Conservation (phyloP, 208 protist genomes). For the Acanthamoeba sp. region DNA sequence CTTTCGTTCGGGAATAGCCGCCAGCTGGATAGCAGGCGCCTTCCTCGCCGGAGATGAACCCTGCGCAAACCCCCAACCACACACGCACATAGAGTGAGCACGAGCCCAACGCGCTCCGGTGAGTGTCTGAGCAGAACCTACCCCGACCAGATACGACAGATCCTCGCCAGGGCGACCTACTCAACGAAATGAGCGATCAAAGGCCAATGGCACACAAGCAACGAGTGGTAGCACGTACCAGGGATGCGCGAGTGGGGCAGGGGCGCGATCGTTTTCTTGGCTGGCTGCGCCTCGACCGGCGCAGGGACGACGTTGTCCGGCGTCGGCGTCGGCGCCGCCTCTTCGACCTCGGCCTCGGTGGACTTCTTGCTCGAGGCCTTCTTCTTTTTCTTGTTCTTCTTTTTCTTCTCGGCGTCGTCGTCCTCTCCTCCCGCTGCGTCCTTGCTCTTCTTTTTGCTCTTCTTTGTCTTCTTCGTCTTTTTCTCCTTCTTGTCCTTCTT, state of each 20-base stretch:
- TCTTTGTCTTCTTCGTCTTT: background rate
- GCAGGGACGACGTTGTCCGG: no score
- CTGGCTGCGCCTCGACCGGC: background rate
- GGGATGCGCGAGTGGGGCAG: background rate
- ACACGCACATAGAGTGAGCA: no score
- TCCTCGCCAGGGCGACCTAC: background rate
- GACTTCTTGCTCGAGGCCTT: background rate
- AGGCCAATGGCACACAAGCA: no score
- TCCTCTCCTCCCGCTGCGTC: background rate
- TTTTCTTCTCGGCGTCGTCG: background rate
- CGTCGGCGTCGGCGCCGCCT: background rate
- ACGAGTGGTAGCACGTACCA: background rate
- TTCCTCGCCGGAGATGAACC: background rate
- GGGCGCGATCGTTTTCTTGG: background rate
- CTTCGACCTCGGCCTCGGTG: background rate
- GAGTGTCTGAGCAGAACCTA: background rate
- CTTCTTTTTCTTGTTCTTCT: background rate
- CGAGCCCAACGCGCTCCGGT: no score
- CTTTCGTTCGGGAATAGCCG: slow-evolving; percentile 22
- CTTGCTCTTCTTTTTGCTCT: background rate
- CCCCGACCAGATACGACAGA: slow-evolving; percentile 6
- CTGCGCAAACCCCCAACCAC: no score
- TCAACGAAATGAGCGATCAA: background rate
- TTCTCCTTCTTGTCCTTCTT: background rate
- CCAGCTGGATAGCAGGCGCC: background rate